phyloP scores from a whole-genome alignment of 1,284 basidiomycete genomes.

The Sparassis latifolia region DNA sequence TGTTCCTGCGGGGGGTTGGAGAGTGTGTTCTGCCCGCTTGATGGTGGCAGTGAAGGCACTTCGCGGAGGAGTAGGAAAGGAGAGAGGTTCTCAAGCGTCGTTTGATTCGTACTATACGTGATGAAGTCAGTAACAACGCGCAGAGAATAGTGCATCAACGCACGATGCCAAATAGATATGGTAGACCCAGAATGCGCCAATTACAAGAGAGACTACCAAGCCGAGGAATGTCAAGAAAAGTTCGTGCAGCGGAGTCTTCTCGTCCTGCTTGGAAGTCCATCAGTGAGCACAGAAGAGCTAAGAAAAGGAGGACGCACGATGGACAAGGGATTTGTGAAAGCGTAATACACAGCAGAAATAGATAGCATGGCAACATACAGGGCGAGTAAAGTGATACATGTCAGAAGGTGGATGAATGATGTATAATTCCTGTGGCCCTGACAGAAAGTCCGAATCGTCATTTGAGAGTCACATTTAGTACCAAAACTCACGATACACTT shows the following conservation, averaged over 20 bases:
- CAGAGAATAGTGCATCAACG: conserved; percentile 25
- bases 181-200: conserved; percentile 74
- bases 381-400: conserved; percentile 59
- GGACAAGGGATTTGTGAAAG: conserved; percentile 54
- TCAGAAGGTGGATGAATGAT: conserved; percentile 79
- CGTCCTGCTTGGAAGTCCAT: conserved; percentile 36
- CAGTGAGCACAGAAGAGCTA: conserved; percentile 1
- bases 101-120: conserved; percentile 69
- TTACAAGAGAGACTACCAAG: conserved; percentile 54
- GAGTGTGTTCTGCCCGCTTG: conserved; percentile 35
- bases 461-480: neutral
- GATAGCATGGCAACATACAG: conserved; percentile 56
- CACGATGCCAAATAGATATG: conserved; percentile 78
- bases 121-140: neutral
- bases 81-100: conserved; percentile 76
- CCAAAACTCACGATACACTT: conserved; percentile 64
- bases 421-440: conserved; percentile 84
- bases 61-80: conserved; percentile 70
- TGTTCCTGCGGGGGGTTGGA: conserved; percentile 72
- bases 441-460: conserved; percentile 4
- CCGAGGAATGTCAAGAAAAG: conserved; percentile 62
- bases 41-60: conserved; percentile 46
- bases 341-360: conserved; percentile 53
- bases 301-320: conserved; percentile 40
- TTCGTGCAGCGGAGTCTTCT: conserved; percentile 64